These are phyloP conservation scores for Quercus cerris DNA, from an alignment of 306 rosid species.

Conservation along the genomic window DNA sequence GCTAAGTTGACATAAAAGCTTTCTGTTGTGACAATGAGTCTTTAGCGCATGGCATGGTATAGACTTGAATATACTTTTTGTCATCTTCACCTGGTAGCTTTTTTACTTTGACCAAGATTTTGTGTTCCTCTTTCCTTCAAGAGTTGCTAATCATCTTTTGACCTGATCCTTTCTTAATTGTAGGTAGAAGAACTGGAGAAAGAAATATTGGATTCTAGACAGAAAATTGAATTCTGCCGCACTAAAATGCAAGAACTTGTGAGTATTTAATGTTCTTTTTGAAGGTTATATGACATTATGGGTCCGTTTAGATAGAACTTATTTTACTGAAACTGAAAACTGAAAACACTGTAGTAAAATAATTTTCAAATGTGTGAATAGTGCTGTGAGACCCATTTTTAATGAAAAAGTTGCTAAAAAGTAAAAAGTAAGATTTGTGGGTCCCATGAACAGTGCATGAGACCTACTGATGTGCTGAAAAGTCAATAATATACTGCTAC, in stretches of 20 bases:
- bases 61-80: neutral
- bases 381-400: too few species aligned
- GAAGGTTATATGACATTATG: constrained; percentile 12
- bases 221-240: constrained; percentile 77
- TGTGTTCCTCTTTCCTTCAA: neutral
- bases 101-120: neutral
- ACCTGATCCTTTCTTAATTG: constrained; percentile 27
- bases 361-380: too few species aligned
- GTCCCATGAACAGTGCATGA: too few species aligned
- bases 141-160: constrained; percentile 6
- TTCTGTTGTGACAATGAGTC: neutral
- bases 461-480: too few species aligned
- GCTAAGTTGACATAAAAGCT: neutral
- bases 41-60: neutral
- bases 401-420: too few species aligned
- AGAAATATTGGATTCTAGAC: constrained; percentile 71
- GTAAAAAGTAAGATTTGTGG: too few species aligned
- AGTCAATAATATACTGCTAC: too few species aligned
- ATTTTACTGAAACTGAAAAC: too few species aligned
- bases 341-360: too few species aligned
- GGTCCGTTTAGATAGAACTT: too few species aligned
- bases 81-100: neutral
- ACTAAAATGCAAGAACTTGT: constrained; percentile 97
- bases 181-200: constrained; percentile 95
- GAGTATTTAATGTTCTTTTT: constrained; percentile 39